phyloP scores from a whole-genome alignment of 495 filamentous ascomycete species.

The Recurvomyces mirabilis region DNA sequence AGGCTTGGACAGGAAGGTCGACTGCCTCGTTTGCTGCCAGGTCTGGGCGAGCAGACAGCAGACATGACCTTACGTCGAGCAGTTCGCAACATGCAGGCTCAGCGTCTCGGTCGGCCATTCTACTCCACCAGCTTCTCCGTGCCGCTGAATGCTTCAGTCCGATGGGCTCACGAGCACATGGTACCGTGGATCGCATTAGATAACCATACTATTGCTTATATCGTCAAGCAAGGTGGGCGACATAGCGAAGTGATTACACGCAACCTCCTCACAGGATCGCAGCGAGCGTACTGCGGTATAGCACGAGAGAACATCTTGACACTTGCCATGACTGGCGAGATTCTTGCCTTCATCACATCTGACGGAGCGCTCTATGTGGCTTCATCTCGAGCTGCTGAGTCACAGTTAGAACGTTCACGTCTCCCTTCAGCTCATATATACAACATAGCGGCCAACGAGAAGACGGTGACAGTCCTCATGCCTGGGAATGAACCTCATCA shows the following conservation, averaged over 20 bases:
- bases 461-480: no score
- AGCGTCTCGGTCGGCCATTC: background rate
- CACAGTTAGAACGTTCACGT: no score
- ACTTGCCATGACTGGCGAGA: background rate
- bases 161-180: background rate
- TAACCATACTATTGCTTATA: background rate
- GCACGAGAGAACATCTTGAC: conserved; percentile 1
- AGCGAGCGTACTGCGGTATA: background rate
- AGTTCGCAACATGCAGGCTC: background rate
- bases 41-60: background rate
- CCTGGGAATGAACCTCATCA: no score
- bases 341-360: background rate
- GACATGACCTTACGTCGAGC: background rate
- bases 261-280: background rate
- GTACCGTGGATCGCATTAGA: background rate
- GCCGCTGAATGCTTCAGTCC: background rate
- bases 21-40: background rate
- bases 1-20: background rate
- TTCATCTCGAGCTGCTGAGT: no score
- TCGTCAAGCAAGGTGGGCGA: background rate
- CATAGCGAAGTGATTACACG: background rate
- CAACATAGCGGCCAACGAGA: no score
- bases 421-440: no score
- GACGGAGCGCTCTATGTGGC: conserved; percentile 1
- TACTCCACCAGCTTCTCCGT: background rate